Base-by-base conservation (phyloP, 2,329 filamentous ascomycete species). In the Bertia moriformis region DNA sequence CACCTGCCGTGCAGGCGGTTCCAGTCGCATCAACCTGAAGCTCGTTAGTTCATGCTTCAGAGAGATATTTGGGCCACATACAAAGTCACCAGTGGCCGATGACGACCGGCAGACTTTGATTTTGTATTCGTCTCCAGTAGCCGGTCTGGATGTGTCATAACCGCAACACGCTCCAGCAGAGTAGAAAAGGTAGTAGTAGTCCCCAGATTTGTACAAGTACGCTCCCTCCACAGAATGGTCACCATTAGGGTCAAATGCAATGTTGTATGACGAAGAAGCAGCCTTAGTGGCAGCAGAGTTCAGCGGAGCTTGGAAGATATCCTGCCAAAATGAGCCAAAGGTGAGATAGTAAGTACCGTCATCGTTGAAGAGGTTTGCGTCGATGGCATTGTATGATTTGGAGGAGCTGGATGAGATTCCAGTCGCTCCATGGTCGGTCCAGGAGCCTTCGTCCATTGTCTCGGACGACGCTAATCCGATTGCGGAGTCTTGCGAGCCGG, bases 261-360 rank as follows among this genome's bases (percentile, higher is more conserved):
- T 55, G 39, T 75, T 65, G 41, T 62, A 55, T 0, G 64, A 50
- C 1, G 51, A 43, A 5, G 39, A 41, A 2, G 50, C 42, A 3
- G 48, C 48, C 17, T 50, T 53, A 10, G 51, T 57, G 4, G 53
- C 50, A 2, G 52, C 47, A 20, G 51, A 50, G 24, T 47, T 50
- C 53, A 82, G 65, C 24, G 60, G 50, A 1, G 73, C 71, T 49
- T 74, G 71, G 57, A 72, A 79, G 42, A 83, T 64, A 49, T 76
- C 69, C 4, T 59, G 54, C 76, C 77, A 85, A 64, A 81, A 84
- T 12, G 73, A 79, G 18, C 78, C 79, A 44, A 82, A 84, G 43
- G 64, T 72, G 51, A 78, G 56, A 41, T 65, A 64, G 46, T 66
- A 67, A 13, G 42, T 52, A 5, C 53, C 55, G 24, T 56, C 57